These are phyloP conservation scores for Trichosporon faecale DNA, from an alignment of 1,284 basidiomycete species.

Conservation along the genomic window DNA sequence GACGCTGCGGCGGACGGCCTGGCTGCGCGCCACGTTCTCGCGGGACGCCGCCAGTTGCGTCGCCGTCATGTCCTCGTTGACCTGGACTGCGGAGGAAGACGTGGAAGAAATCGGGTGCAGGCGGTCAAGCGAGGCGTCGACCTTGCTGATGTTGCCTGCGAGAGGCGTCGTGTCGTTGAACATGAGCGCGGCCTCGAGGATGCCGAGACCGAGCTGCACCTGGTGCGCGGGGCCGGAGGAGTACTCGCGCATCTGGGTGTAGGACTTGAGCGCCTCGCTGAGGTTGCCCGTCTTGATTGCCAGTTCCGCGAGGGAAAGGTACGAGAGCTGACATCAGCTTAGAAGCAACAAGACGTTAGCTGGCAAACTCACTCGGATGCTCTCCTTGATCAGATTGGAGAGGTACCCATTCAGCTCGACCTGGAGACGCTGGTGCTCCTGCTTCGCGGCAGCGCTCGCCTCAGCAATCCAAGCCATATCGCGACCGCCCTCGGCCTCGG, in stretches of 20 bases:
- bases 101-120: conserved; percentile 30
- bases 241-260: conserved; percentile 36
- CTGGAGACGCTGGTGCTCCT: conserved; percentile 34
- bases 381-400: conserved; percentile 50
- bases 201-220: conserved; percentile 40
- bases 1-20: conserved; percentile 28
- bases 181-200: conserved; percentile 40
- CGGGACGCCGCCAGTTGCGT: conserved; percentile 35
- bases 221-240: conserved; percentile 39
- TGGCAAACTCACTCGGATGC: conserved; percentile 41
- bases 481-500: conserved; percentile 27
- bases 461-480: conserved; percentile 40
- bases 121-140: conserved; percentile 41
- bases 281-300: conserved; percentile 35
- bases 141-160: conserved; percentile 40
- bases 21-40: conserved; percentile 29
- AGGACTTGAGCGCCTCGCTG: conserved; percentile 33
- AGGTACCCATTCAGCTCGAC: conserved; percentile 48
- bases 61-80: conserved; percentile 34
- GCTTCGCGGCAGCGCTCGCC: conserved; percentile 28
- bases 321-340: conserved; percentile 38
- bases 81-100: background rate
- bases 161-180: conserved; percentile 38
- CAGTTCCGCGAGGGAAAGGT: conserved; percentile 43
- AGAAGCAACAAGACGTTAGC: background rate